Percentiles rank a stretch among this genome's conserved stretches.
These are phyloP conservation scores for Citrullus mucosospermus DNA, from an alignment of 306 rosid genomes.

Conservation along the genomic window DNA sequence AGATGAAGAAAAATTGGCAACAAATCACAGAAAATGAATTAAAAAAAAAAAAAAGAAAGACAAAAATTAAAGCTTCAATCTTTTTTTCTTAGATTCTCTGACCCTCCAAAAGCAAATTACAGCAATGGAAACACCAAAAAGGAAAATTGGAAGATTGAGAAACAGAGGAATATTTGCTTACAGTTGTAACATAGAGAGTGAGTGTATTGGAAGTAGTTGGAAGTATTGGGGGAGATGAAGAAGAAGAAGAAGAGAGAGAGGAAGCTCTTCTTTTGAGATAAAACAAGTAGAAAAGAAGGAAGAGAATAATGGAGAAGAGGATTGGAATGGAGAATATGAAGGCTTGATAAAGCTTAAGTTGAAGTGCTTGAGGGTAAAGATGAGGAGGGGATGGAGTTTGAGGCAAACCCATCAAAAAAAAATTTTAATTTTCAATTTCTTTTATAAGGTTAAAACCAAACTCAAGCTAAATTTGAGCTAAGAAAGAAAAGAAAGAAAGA, in stretches of 20 bases:
- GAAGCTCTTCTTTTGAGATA: conserved; percentile 75
- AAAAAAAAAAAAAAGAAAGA: background rate
- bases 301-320: conserved; percentile 65
- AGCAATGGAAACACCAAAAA: background rate
- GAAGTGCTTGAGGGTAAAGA: conserved; percentile 63
- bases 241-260: conserved; percentile 14
- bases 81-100: background rate
- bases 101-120: background rate
- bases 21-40: background rate
- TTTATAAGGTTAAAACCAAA: background rate
- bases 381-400: conserved; percentile 44
- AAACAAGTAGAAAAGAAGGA: conserved; percentile 13
- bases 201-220: conserved; percentile 21
- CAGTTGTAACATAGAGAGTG: conserved; percentile 25
- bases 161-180: conserved; percentile 9
- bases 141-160: background rate
- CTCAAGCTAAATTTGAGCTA: background rate
- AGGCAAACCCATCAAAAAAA: conserved; percentile 31
- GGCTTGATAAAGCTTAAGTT: conserved; percentile 80
- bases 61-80: background rate
- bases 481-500: background rate
- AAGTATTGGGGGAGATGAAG: conserved; percentile 29
- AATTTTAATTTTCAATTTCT: too few species aligned
- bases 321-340: conserved; percentile 87
- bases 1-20: background rate